These are phyloP conservation scores for Rhizophagus prolifer DNA, from an alignment of 192 early-diverging fungal genomes.

Conservation along the genomic window DNA sequence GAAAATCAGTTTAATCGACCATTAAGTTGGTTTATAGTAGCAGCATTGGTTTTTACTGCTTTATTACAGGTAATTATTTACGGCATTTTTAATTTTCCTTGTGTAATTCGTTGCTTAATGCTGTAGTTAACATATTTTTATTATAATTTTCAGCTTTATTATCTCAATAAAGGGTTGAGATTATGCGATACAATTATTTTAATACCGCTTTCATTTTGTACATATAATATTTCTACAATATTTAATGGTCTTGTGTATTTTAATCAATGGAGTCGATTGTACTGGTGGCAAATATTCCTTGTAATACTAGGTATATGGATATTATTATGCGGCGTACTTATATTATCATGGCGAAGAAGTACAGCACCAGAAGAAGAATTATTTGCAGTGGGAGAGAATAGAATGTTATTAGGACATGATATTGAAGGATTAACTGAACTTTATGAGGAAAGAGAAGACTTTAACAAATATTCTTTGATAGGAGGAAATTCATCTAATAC, in stretches of 20 bases:
- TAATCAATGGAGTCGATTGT: slow-evolving; percentile 64
- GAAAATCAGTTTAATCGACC: slow-evolving; percentile 69
- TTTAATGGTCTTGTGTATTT: slow-evolving; percentile 81
- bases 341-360: slow-evolving; percentile 59
- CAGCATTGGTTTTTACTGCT: slow-evolving; percentile 52
- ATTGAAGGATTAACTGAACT: slow-evolving; percentile 21
- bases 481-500: neutral
- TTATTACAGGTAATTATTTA: slow-evolving; percentile 50
- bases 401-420: slow-evolving; percentile 7
- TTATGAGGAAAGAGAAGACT: neutral
- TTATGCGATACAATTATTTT: slow-evolving; percentile 74
- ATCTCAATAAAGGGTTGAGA: slow-evolving; percentile 70
- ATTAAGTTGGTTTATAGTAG: slow-evolving; percentile 66
- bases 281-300: slow-evolving; percentile 58
- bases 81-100: neutral
- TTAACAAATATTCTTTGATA: neutral
- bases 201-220: slow-evolving; percentile 73
- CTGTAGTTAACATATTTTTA: slow-evolving; percentile 23
- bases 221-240: slow-evolving; percentile 70
- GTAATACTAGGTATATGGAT: slow-evolving; percentile 67
- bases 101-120: neutral
- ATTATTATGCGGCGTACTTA: slow-evolving; percentile 62
- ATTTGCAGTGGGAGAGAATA: slow-evolving; percentile 1
- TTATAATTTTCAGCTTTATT: slow-evolving; percentile 57
- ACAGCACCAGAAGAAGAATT: slow-evolving; percentile 23